These are phyloP conservation scores for Dentipellis fragilis DNA, from an alignment of 768 basidiomycete genomes.

Conservation along the genomic window DNA sequence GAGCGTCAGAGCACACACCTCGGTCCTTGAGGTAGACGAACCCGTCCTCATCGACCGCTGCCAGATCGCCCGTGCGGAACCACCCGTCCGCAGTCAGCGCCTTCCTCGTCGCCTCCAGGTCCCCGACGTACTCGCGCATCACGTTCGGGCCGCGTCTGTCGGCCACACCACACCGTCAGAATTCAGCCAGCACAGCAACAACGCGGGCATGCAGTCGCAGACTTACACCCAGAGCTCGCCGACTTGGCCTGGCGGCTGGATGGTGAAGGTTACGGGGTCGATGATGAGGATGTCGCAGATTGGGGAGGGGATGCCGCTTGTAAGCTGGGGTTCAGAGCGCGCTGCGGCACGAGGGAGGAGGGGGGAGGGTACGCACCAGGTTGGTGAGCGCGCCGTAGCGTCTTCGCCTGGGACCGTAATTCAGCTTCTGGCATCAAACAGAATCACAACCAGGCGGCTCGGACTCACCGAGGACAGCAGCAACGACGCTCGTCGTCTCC, in stretches of 20 bases:
- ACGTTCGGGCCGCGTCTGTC: neutral
- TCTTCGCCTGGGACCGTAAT: constrained; percentile 30
- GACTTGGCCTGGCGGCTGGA: neutral
- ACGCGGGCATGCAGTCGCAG: no score
- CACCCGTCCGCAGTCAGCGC: constrained; percentile 66
- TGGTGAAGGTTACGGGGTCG: neutral
- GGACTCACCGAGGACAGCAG: constrained; percentile 47
- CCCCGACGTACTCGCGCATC: constrained; percentile 37
- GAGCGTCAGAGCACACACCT: neutral
- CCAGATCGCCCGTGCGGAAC: constrained; percentile 88
- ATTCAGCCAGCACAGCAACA: no score
- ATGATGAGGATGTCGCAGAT: neutral
- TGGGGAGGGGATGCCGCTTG: neutral
- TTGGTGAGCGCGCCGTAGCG: constrained; percentile 63
- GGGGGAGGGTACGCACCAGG: constrained; percentile 16
- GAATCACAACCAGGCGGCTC: constrained; percentile 22
- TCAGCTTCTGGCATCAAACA: neutral
- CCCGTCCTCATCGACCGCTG: constrained; percentile 53
- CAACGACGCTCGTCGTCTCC: constrained; percentile 69
- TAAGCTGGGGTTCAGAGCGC: no score
- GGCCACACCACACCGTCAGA: no score
- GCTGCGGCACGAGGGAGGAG: no score
- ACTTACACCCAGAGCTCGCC: neutral
- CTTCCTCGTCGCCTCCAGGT: constrained; percentile 57
- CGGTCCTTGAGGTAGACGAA: constrained; percentile 69